Conservation (phyloP, 2,329 filamentous ascomycete species). For the Clonostachys chloroleuca region DNA sequence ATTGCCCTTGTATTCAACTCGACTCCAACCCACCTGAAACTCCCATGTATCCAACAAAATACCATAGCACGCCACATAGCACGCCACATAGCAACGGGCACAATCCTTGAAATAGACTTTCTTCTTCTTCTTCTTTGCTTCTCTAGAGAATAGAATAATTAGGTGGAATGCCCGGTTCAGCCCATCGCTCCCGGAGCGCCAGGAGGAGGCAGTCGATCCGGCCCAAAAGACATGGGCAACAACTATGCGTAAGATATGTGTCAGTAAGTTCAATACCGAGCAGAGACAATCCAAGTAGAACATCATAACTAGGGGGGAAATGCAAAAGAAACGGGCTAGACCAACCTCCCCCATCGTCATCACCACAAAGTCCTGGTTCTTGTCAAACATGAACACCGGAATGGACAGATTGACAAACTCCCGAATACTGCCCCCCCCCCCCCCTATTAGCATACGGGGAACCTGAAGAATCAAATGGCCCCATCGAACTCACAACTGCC, state of each 20-base stretch:
- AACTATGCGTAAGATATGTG: conserved; percentile 48
- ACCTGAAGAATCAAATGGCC: background rate
- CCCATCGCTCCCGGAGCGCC: conserved; percentile 7
- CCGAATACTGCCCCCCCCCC: conserved; percentile 51
- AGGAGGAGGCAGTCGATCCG: conserved; percentile 47
- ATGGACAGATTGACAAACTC: conserved; percentile 67
- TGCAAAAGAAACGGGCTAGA: conserved; percentile 1
- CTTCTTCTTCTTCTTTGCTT: background rate
- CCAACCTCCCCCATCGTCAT: conserved; percentile 64
- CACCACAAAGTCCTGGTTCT: conserved; percentile 67
- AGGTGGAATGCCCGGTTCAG: background rate
- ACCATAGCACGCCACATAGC: too few species aligned
- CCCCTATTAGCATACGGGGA: background rate
- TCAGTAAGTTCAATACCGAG: conserved; percentile 5
- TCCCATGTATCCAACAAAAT: too few species aligned
- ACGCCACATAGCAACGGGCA: too few species aligned
- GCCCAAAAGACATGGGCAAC: conserved; percentile 65
- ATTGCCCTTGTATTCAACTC: too few species aligned
- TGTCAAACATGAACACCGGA: conserved; percentile 92
- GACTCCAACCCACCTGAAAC: too few species aligned
- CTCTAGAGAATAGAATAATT: background rate
- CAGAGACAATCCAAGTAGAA: background rate
- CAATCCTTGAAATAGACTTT: background rate
- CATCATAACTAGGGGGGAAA: background rate
- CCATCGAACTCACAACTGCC: conserved; percentile 68